Conservation (phyloP, 768 basidiomycete species). For the Plicaturopsis crispa region DNA sequence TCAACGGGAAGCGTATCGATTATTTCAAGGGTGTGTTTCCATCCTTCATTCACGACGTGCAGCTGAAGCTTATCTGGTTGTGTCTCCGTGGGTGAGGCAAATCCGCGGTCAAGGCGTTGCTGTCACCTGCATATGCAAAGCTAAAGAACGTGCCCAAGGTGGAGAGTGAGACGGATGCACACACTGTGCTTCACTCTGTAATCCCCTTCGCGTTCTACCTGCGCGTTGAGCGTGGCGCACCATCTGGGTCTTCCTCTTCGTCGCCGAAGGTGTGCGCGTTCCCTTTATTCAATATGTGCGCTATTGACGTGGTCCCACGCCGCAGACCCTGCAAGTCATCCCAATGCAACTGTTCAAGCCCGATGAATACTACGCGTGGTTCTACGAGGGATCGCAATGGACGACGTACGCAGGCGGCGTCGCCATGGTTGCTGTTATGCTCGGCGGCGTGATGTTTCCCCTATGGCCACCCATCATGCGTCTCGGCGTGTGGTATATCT, state of each 20-base stretch:
- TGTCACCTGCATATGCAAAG: slow-evolving; percentile 59
- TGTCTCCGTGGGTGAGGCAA: slow-evolving; percentile 36
- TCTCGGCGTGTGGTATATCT: slow-evolving; percentile 93
- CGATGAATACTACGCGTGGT: slow-evolving; percentile 92
- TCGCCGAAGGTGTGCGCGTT: too few species aligned
- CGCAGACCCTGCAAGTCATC: slow-evolving; percentile 74
- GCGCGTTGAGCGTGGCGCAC: slow-evolving; percentile 47
- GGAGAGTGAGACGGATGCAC: slow-evolving; percentile 47
- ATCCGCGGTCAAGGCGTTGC: slow-evolving; percentile 58
- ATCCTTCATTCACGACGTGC: not conserved
- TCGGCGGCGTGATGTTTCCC: slow-evolving; percentile 98
- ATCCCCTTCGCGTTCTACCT: slow-evolving; percentile 66
- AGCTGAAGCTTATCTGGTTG: not conserved
- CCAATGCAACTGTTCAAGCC: slow-evolving; percentile 73
- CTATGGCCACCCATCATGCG: slow-evolving; percentile 94
- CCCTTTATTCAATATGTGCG: too few species aligned
- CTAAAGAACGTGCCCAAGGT: slow-evolving; percentile 50
- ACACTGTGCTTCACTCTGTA: slow-evolving; percentile 38
- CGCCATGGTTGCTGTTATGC: slow-evolving; percentile 88
- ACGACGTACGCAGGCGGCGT: slow-evolving; percentile 87
- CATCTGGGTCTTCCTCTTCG: slow-evolving; percentile 8
- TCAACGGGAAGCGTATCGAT: slow-evolving; percentile 92
- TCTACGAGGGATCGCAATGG: slow-evolving; percentile 92
- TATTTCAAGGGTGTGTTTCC: slow-evolving; percentile 86
- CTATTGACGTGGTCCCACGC: too few species aligned